Base-by-base conservation (phyloP, 441 rosid species). In the Gossypium schwendimanii region DNA sequence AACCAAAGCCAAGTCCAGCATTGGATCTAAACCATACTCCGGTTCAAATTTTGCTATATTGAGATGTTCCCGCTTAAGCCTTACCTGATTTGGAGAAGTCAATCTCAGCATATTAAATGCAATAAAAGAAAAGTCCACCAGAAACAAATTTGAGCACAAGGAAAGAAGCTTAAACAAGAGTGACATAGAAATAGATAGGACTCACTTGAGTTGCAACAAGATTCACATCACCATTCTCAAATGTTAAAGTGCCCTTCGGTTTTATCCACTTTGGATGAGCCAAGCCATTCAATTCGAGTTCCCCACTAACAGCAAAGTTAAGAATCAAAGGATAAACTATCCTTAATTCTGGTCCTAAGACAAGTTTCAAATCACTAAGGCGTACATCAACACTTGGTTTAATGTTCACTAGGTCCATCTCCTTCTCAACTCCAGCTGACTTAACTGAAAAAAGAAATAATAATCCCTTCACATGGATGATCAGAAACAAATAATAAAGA, bases 161-260 rank as follows among this genome's bases (percentile, higher is more conserved):
- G 11, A 49, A 63, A 62, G 23, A 33, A 3, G 77, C 12, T 77
- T 28, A n/a, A 53, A 63, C 31, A 39, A 59, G 68, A 75, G 54
- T 50, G 26, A 53, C 52, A 57, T 11, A 60, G 55, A 45, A 60
- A 58, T 57, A 55, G 28, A 52, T 12, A 71, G 24, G 77, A 79
- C 83, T 83, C 78, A 89, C 99, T 85, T 95, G 98, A 77, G 98
- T 93, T 66, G 98, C 97, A 80, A 93, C 98, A 69, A 95, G 99
- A 85, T 90, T 93, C 83, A 95, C 94, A 82, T 95, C 98, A 75
- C 99, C 98, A 72, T 95, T 95, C 84, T 95, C 98, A 77, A 95
- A 93, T 41, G 88, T 80, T 41, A 95, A 86, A 82, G 88, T 77
- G 80, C 99, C 98, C 83, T 85, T 90, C 50, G 98, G 99, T 81